Percentiles rank a stretch among this genome's conserved stretches.
phyloP scores from a whole-genome alignment of 2,329 filamentous ascomycete genomes.

The Aspergillus persii region DNA sequence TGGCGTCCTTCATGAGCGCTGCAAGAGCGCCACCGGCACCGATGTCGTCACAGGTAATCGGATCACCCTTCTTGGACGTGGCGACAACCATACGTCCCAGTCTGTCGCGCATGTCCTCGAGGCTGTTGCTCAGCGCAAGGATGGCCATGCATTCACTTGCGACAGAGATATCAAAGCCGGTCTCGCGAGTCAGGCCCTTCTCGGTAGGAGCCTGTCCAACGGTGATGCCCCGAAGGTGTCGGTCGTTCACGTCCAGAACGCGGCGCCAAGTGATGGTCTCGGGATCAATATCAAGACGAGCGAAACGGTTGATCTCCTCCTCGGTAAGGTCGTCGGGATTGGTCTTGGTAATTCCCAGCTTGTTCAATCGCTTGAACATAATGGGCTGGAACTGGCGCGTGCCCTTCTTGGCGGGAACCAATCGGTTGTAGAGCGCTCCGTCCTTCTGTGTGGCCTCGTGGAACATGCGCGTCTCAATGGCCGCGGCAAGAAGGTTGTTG shows the following conservation, averaged over 20 bases:
- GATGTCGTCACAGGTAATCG: constrained; percentile 93
- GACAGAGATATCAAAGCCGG: constrained; percentile 96
- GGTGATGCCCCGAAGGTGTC: constrained; percentile 84
- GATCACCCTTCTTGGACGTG: constrained; percentile 78
- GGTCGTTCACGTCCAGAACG: constrained; percentile 95
- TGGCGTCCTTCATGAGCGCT: constrained; percentile 94
- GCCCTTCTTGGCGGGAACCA: constrained; percentile 88
- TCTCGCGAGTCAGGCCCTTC: constrained; percentile 82
- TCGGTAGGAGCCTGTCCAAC: constrained; percentile 87
- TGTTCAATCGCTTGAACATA: constrained; percentile 91
- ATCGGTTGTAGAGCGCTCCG: constrained; percentile 76
- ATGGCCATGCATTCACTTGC: constrained; percentile 99
- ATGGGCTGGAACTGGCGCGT: constrained; percentile 81
- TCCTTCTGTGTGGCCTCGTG: constrained; percentile 96
- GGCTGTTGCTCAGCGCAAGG: constrained; percentile 82
- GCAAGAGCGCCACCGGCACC: constrained; percentile 89
- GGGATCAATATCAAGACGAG: constrained; percentile 92
- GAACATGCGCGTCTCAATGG: constrained; percentile 97
- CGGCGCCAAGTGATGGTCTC: constrained; percentile 96
- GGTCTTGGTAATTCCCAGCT: constrained; percentile 93
- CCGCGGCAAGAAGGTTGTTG: constrained; percentile 94
- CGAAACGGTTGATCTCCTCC: constrained; percentile 84
- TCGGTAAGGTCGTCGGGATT: constrained; percentile 85
- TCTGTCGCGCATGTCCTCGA: constrained; percentile 86
- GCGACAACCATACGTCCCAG: constrained; percentile 95